These are phyloP conservation scores for Acacia concinna DNA, from an alignment of 331 rosid species.

Conservation along the genomic window DNA sequence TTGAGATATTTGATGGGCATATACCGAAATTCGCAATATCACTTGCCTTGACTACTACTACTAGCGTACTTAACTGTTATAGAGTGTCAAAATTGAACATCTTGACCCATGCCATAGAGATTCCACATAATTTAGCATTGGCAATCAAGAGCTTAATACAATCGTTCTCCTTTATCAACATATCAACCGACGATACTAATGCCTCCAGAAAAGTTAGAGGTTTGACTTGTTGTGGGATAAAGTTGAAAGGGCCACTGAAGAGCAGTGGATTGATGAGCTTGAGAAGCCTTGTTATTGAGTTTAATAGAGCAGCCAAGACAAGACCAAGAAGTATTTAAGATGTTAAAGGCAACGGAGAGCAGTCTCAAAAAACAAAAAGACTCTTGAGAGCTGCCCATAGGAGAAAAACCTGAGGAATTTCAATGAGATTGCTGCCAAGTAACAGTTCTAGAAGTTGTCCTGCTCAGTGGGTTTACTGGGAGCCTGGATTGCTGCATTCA, in stretches of 20 bases:
- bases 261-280: not conserved
- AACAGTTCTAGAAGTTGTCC: not conserved
- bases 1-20: not conserved
- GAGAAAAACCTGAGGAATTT: not conserved
- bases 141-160: not conserved
- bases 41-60: not conserved
- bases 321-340: not conserved
- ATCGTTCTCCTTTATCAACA: not conserved
- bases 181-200: not conserved
- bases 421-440: not conserved
- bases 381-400: not conserved
- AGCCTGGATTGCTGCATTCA: not conserved
- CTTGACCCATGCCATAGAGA: not conserved
- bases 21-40: not conserved
- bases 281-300: not conserved
- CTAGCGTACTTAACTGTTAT: not conserved
- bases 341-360: not conserved
- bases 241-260: not conserved
- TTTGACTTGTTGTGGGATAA: not conserved
- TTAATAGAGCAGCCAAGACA: not conserved
- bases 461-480: not conserved
- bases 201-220: slow-evolving; percentile 6
- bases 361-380: not conserved
- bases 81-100: not conserved
- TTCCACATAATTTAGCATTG: not conserved